Percentiles rank a stretch among this genome's conserved stretches.
These are phyloP conservation scores for Nannizziopsis barbatae DNA, from an alignment of 2,329 filamentous ascomycete genomes.

Conservation along the genomic window DNA sequence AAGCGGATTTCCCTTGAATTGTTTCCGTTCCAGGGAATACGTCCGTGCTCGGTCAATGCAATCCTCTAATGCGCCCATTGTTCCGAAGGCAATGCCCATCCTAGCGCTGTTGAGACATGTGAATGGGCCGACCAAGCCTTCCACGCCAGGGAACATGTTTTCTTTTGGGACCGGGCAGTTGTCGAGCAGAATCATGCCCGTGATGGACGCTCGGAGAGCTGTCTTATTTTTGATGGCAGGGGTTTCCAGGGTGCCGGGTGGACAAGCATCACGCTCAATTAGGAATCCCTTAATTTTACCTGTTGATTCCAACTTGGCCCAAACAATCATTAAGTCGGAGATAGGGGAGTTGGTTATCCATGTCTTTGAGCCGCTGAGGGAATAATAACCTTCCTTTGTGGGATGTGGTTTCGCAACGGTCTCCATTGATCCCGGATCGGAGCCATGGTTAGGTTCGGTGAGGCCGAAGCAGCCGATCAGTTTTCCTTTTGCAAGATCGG, in stretches of 20 bases:
- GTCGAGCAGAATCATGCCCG: conserved; percentile 95
- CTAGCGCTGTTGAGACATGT: conserved; percentile 87
- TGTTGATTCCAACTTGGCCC: conserved; percentile 84
- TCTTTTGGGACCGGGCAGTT: conserved; percentile 74
- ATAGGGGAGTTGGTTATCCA: conserved; percentile 96
- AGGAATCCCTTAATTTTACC: conserved; percentile 92
- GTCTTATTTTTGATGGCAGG: conserved; percentile 92
- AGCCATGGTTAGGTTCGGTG: conserved; percentile 87
- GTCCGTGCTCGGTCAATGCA: conserved; percentile 67
- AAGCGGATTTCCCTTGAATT: conserved; percentile 91
- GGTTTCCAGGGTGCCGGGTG: conserved; percentile 79
- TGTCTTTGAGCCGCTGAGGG: conserved; percentile 72
- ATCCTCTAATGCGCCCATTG: conserved; percentile 89
- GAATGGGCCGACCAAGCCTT: conserved; percentile 81
- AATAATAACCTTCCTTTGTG: conserved; percentile 68
- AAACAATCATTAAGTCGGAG: conserved; percentile 71
- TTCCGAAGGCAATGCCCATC: conserved; percentile 86
- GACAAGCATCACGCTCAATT: conserved; percentile 73
- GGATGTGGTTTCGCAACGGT: conserved; percentile 74
- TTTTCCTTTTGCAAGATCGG: conserved; percentile 70
- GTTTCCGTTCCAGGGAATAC: conserved; percentile 85
- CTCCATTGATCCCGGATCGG: conserved; percentile 86
- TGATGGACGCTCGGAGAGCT: conserved; percentile 81
- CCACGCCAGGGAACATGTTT: conserved; percentile 88
- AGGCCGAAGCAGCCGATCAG: conserved; percentile 76